Evolutionary conservation across 164 flowering plant genomes (phyloP).

Genomic region (Nymphaea colorata): DNA sequence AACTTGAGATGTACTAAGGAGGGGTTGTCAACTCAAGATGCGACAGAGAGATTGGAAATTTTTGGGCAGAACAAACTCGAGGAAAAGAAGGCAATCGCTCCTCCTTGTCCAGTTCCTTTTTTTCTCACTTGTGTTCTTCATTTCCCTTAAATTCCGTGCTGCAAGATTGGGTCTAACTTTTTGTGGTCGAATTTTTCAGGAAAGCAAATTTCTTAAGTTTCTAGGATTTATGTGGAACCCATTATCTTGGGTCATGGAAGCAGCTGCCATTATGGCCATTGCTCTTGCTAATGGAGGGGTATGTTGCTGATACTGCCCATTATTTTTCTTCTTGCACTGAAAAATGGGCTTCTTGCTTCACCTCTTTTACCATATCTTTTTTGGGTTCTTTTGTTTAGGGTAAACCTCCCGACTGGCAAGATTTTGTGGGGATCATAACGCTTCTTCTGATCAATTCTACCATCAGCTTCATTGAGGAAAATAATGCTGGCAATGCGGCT

Average conservation of each 20-base stretch:
- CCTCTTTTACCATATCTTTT: not conserved
- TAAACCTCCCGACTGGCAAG: conserved; percentile 91
- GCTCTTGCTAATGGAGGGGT: conserved; percentile 95
- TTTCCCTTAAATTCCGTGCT: not conserved
- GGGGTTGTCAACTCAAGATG: conserved; percentile 51
- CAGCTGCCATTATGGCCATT: conserved; percentile 93
- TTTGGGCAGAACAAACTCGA: conserved; percentile 71
- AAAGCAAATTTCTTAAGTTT: conserved; percentile 78
- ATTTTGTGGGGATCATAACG: conserved; percentile 74
- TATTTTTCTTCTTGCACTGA: not conserved
- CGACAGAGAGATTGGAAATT: conserved; percentile 44
- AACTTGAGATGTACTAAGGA: conserved; percentile 47
- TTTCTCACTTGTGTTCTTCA: not conserved
- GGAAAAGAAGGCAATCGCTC: conserved; percentile 36
- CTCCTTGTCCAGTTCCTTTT: not conserved
- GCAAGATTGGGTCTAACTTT: not conserved
- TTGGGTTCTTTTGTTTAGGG: conserved; percentile 30
- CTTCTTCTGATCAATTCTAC: conserved; percentile 80
- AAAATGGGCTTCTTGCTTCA: not conserved
- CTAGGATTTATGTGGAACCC: conserved; percentile 97
- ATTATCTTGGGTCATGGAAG: conserved; percentile 96
- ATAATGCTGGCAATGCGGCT: conserved; percentile 94
- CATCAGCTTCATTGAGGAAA: conserved; percentile 87
- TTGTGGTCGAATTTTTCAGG: conserved; percentile 27
- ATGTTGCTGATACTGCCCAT: conserved; percentile 6